A percentile compares a stretch with the other conserved stretches of the same genome.
phyloP scores from a whole-genome alignment of 2,329 filamentous ascomycete species.

The Fusarium aywerte region DNA sequence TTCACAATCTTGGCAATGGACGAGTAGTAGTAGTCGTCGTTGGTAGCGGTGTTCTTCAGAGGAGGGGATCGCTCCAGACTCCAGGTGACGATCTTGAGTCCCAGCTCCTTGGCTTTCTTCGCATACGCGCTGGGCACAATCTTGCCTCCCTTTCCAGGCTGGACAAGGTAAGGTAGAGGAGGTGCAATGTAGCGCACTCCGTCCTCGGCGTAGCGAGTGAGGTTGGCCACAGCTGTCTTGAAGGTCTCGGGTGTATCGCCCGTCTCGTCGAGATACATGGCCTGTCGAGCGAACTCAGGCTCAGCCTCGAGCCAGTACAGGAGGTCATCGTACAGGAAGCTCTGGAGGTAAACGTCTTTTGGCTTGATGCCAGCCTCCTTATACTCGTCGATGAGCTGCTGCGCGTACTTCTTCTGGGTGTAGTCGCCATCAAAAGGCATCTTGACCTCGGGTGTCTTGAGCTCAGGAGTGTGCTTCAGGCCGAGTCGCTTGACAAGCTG shows the following conservation, averaged over 20 bases:
- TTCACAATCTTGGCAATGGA: conserved; percentile 64
- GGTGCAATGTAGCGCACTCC: conserved; percentile 73
- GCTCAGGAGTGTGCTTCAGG: conserved; percentile 72
- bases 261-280: conserved; percentile 72
- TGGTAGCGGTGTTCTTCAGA: conserved; percentile 59
- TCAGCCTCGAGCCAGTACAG: conserved; percentile 73
- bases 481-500: conserved; percentile 66
- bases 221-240: conserved; percentile 63
- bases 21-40: conserved; percentile 66
- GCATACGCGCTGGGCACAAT: conserved; percentile 74
- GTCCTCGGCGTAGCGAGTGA: conserved; percentile 64
- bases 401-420: conserved; percentile 72
- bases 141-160: conserved; percentile 57
- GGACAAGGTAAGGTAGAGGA: conserved; percentile 70
- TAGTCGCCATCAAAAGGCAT: conserved; percentile 75
- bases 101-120: conserved; percentile 66
- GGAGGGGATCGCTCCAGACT: conserved; percentile 73
- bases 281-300: conserved; percentile 69
- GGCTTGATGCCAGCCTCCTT: conserved; percentile 62
- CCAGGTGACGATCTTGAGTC: conserved; percentile 75
- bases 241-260: conserved; percentile 65
- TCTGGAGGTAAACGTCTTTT: conserved; percentile 69
- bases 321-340: conserved; percentile 71
- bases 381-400: conserved; percentile 73
- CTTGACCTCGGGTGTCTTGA: conserved; percentile 74